These are phyloP conservation scores for Mentha longifolia DNA, from an alignment of 257 asterid species.

Conservation along the genomic window DNA sequence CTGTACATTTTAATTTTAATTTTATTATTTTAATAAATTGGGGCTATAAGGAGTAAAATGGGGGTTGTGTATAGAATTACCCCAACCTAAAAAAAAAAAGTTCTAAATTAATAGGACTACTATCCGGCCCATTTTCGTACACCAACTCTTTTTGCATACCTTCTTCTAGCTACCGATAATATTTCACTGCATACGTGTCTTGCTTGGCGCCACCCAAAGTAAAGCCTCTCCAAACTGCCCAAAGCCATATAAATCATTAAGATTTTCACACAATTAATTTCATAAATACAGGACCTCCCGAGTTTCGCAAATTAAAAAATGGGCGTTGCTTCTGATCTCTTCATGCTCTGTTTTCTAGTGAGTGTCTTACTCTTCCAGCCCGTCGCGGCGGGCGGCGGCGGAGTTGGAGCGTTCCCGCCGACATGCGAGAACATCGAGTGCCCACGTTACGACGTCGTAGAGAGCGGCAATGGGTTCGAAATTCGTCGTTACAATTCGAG, in stretches of 20 bases:
- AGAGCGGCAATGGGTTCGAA: slow-evolving; percentile 66
- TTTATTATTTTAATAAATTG: too few relatives aligned
- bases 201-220: not conserved
- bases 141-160: not conserved
- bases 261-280: not conserved
- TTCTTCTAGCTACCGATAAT: not conserved
- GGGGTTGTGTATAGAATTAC: too few relatives aligned
- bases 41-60: too few relatives aligned
- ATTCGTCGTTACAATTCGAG: slow-evolving; percentile 75
- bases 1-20: too few relatives aligned
- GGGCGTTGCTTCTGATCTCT: not conserved
- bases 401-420: slow-evolving; percentile 48
- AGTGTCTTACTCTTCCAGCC: not conserved
- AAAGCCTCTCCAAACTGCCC: not conserved
- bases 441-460: slow-evolving; percentile 67
- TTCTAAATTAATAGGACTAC: too few relatives aligned
- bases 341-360: not conserved
- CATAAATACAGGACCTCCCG: not conserved
- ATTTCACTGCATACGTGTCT: not conserved
- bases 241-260: not conserved
- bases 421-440: slow-evolving; percentile 78
- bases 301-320: not conserved
- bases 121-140: not conserved
- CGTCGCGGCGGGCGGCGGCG: not conserved
- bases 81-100: too few relatives aligned